Evolutionary conservation across 148 eudicot genomes (phyloP), one percentile per base, ranked within the genome.

Genomic region (Nyssa sinensis): DNA sequence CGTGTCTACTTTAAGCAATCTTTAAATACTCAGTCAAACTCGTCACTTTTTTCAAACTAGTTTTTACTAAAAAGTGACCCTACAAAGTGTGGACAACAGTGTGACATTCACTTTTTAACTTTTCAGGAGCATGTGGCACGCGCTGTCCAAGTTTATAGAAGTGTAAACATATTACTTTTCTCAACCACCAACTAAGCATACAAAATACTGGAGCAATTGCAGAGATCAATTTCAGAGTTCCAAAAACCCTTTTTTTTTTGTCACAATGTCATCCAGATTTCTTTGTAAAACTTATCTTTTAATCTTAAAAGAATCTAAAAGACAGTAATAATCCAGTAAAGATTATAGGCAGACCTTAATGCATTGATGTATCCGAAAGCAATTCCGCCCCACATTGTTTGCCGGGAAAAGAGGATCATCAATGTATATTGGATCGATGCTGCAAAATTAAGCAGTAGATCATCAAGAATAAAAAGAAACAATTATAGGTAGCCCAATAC

Each of bases 321-420:
- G 35, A 23, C 21, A 24, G 59, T 55, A 53, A 64, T 69, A 3
- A 39, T 74, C 41, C 69, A 14, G 57, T 17, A 66, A 78, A 81
- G 69, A 75, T 28, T 59, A 47, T 31, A 66, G 69, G 57, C 86
- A 67, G 34, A 91, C 98, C 98, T 94, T 94, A 75, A 94, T 89
- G 77, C 98, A 94, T 71, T 94, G 97, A 84, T 94, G 98, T 82
- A 94, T 90, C 59, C 98, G 86, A 69, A 94, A 94, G 85, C 98
- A 95, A 82, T 95, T 95, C 75, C 92, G 84, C 75, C 98, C 98
- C 74, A 95, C 98, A 21, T 95, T 95, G 82, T 95, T 95, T 70
- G 96, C 81, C 39, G 93, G 88, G 71, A 87, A 92, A 41, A 95
- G 92, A 78, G 98, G 98, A 79, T 95, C 98, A 75, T 95, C 98